These are phyloP conservation scores for Kluyveromyces starmeri DNA, from an alignment of 805 yeast species.

Conservation along the genomic window DNA sequence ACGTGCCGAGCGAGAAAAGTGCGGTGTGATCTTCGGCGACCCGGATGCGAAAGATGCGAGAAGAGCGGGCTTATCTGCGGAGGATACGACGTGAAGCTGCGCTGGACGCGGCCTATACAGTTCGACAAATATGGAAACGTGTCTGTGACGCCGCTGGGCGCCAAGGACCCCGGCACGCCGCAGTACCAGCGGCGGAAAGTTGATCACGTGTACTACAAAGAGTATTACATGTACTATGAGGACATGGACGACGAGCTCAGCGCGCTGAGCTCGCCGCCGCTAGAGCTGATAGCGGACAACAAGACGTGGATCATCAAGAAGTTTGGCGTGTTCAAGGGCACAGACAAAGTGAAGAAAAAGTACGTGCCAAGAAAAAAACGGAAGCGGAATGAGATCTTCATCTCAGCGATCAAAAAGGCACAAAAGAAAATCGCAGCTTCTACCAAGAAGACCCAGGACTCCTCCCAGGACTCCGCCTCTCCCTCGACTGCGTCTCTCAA, in stretches of 20 bases:
- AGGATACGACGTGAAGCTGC: constrained; percentile 72
- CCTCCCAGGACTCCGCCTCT: background rate
- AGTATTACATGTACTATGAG: constrained; percentile 61
- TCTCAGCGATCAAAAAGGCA: constrained; percentile 1
- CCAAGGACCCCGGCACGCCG: constrained; percentile 31
- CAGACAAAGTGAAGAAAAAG: constrained; percentile 17
- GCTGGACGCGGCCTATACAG: constrained; percentile 57
- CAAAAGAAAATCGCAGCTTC: constrained; percentile 1
- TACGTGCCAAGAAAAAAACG: constrained; percentile 13
- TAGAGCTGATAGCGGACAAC: constrained; percentile 32
- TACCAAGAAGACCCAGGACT: constrained; percentile 1
- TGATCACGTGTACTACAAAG: constrained; percentile 66
- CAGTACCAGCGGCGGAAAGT: constrained; percentile 62
- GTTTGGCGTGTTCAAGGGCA: constrained; percentile 69
- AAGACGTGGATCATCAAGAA: constrained; percentile 60
- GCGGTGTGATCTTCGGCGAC: constrained; percentile 67
- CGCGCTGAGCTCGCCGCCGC: constrained; percentile 37
- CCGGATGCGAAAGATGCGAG: constrained; percentile 62
- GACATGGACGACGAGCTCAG: constrained; percentile 68
- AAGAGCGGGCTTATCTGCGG: constrained; percentile 63
- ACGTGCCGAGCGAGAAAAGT: constrained; percentile 77
- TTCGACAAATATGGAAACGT: constrained; percentile 38
- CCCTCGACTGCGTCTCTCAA: background rate
- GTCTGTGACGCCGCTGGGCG: constrained; percentile 10
- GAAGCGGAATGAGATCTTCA: constrained; percentile 5